Evolutionary conservation across 202 grass and related monocot genomes (phyloP).

Genomic region (Panicum virgatum): DNA sequence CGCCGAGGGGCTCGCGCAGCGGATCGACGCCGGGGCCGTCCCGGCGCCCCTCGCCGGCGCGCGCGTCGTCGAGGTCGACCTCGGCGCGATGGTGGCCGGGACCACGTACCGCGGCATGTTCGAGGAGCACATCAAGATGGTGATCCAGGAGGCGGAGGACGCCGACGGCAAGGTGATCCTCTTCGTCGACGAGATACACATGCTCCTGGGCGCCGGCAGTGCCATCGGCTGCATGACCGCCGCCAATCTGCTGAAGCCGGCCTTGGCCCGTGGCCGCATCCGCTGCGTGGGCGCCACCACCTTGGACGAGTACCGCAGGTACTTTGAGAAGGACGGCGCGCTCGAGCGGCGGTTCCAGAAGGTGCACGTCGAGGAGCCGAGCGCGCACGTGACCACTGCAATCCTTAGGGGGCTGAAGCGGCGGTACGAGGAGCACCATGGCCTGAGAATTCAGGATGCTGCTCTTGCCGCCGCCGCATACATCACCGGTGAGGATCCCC

Average conservation of each 20-base stretch:
- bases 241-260: constrained; percentile 45
- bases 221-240: neutral
- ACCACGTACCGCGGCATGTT: constrained; percentile 44
- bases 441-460: neutral
- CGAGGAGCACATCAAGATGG: neutral
- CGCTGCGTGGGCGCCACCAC: constrained; percentile 46
- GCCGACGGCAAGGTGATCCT: constrained; percentile 37
- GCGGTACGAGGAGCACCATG: constrained; percentile 8
- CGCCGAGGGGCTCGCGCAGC: constrained; percentile 50
- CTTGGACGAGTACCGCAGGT: constrained; percentile 42
- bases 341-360: constrained; percentile 31
- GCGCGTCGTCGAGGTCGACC: constrained; percentile 30
- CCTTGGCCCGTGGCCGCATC: constrained; percentile 35
- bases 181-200: constrained; percentile 44
- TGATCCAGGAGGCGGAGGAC: neutral
- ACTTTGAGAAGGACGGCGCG: constrained; percentile 43
- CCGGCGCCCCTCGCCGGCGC: constrained; percentile 14
- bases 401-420: constrained; percentile 10
- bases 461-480: neutral
- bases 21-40: constrained; percentile 30
- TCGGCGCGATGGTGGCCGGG: constrained; percentile 15
- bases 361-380: neutral
- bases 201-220: constrained; percentile 40
- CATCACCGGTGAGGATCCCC: neutral
- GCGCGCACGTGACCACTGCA: neutral